Evolutionary conservation across 2,329 filamentous ascomycete species (phyloP), one percentile per base, ranked within the genome.

Genomic region (Fusarium pseudograminearum): DNA sequence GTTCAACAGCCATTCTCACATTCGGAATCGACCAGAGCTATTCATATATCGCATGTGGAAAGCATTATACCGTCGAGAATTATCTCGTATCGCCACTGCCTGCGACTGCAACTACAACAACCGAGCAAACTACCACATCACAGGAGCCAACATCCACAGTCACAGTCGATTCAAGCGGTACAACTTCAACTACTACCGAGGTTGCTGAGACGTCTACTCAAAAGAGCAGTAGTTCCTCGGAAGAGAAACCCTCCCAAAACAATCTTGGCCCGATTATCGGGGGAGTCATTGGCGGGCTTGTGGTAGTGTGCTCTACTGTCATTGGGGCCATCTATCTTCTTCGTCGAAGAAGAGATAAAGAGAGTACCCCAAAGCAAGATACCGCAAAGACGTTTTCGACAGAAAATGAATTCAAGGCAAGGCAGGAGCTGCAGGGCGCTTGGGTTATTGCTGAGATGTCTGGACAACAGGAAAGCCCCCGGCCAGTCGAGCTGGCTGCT

Each of bases 1-100:
- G 81, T 40, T 81, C 80, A 2, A 77, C 76, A 1, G 79, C 77
- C 0, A 70, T 80, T 33, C 62, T 83, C 20, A 78, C 73, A 1
- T 74, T 77, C 10, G 71, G 74, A 3, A 62, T 75, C 11, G 76
- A 78, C 56, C 75, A 79, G n/a, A 76, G 72, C 4, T 82, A 80
- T 33, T 75, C 76, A 1, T 82, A 82, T 50, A 74, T 81, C 18
- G 80, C 78, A 7, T 83, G 80, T 34, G 80, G 76, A 65, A 61
- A 45, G 71, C 76, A 7, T 20, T 12, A n/a, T 12, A 66, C 51
- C 10, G 77, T 74, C 4, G 73, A 79, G 15, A 75, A 74, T 28
- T 76, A 73, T 44, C 38, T 71, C 20, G 66, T 73, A 16, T 67
- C 73, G 0, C 74, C 7, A 72, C 67, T 47, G 2, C 30, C 52